Evolutionary conservation across 2,329 filamentous ascomycete species (phyloP).

Genomic region (Bipolaris cookei): DNA sequence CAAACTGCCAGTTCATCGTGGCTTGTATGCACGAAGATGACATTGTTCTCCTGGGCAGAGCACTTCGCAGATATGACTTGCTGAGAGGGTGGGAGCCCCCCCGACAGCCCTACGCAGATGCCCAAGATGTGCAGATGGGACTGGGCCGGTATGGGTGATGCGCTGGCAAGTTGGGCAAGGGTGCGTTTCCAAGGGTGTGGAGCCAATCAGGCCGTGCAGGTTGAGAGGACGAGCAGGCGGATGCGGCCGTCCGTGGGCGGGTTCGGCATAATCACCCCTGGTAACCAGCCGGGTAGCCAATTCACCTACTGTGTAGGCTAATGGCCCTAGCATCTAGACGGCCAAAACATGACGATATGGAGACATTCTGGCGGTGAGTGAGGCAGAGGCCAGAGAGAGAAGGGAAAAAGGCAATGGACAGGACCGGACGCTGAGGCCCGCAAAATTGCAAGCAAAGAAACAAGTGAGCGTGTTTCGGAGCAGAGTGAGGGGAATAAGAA

Average conservation of each 20-base stretch:
- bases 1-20: slow-evolving; percentile 29
- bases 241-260: slow-evolving; percentile 20
- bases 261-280: slow-evolving; percentile 22
- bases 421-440: background rate
- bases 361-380: slow-evolving; percentile 15
- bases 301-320: background rate
- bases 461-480: background rate
- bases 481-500: slow-evolving; percentile 10
- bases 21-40: slow-evolving; percentile 2
- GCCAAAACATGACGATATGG: slow-evolving; percentile 9
- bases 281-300: slow-evolving; percentile 22
- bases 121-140: slow-evolving; percentile 1
- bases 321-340: slow-evolving; percentile 5
- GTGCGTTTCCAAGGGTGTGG: background rate
- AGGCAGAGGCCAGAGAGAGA: no score
- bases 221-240: slow-evolving; percentile 10
- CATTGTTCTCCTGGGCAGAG: background rate
- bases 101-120: slow-evolving; percentile 22
- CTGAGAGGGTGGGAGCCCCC: slow-evolving; percentile 1
- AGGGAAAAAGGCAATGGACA: background rate
- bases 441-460: background rate
- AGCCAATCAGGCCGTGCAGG: slow-evolving; percentile 24
- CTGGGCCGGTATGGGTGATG: slow-evolving; percentile 31
- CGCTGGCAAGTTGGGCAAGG: slow-evolving; percentile 34
- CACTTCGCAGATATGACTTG: slow-evolving; percentile 20